Conservation (phyloP, 768 basidiomycete species). For the Phaffia australis region DNA sequence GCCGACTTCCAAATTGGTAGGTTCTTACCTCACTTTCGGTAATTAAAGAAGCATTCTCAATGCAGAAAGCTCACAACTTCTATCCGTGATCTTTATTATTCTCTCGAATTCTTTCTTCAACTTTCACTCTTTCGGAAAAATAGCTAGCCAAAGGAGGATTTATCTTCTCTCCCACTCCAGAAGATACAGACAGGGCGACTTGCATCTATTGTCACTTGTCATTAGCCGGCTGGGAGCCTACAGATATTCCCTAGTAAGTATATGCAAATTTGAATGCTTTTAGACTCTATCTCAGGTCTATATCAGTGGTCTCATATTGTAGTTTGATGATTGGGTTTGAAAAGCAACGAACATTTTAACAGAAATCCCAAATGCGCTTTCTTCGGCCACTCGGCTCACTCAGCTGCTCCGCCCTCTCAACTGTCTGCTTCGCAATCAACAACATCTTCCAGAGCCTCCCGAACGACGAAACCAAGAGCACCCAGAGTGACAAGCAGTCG, state of each 20-base stretch:
- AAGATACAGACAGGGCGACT: constrained; percentile 65
- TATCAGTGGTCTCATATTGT: neutral
- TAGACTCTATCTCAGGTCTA: neutral
- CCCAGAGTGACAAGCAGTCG: neutral
- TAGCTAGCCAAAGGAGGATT: constrained; percentile 89
- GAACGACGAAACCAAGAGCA: neutral
- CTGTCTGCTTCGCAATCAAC: neutral
- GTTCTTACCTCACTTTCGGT: constrained; percentile 1
- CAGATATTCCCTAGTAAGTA: constrained; percentile 74
- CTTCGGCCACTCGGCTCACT: neutral
- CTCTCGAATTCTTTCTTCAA: neutral
- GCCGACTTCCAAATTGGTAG: constrained; percentile 33
- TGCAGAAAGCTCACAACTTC: constrained; percentile 1
- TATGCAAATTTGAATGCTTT: neutral
- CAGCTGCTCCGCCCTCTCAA: neutral
- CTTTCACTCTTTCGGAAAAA: constrained; percentile 2
- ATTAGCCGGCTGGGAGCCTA: constrained; percentile 74
- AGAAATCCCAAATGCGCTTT: neutral
- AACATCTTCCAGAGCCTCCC: neutral
- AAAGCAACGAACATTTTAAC: neutral
- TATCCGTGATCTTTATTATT: neutral
- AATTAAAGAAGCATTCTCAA: too few species aligned
- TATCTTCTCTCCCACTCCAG: constrained; percentile 56
- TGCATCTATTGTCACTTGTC: constrained; percentile 75
- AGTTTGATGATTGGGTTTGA: neutral